Evolutionary conservation across 163 green algal species (phyloP).

Genomic region (Prototheca stagnorum): DNA sequence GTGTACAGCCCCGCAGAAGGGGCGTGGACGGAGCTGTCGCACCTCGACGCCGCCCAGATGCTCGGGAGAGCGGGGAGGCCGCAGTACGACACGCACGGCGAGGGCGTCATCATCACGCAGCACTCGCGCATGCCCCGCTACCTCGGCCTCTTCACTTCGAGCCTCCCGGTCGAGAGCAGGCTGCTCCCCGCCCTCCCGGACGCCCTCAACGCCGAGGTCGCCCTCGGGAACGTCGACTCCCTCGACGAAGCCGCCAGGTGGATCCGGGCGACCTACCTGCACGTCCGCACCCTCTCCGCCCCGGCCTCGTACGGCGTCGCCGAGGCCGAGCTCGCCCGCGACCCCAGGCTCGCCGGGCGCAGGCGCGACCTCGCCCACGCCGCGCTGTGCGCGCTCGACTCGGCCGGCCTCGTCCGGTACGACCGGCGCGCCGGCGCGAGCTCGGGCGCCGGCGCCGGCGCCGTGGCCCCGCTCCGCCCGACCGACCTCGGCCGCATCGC

Average conservation of each 20-base stretch:
- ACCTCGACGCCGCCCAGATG: constrained; percentile 98
- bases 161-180: constrained; percentile 85
- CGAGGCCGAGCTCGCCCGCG: constrained; percentile 36
- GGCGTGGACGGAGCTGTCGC: constrained; percentile 90
- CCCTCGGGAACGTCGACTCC: constrained; percentile 57
- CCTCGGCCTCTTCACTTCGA: constrained; percentile 83
- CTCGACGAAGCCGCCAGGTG: constrained; percentile 81
- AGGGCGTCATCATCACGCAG: constrained; percentile 82
- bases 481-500: constrained; percentile 94
- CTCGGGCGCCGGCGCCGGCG: no score
- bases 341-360: constrained; percentile 50
- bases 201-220: constrained; percentile 83
- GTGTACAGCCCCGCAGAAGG: constrained; percentile 52
- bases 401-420: constrained; percentile 69
- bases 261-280: constrained; percentile 91
- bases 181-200: constrained; percentile 54
- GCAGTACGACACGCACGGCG: constrained; percentile 78
- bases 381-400: constrained; percentile 52
- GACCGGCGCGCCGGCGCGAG: constrained; percentile 46
- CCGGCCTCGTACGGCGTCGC: constrained; percentile 87
- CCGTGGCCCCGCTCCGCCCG: no score
- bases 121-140: constrained; percentile 96
- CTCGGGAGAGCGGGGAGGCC: constrained; percentile 90
- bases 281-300: constrained; percentile 66
- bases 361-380: constrained; percentile 53